These are phyloP conservation scores for Globisporangium uncinulatum DNA, from an alignment of 352 stramenopile genomes.

Conservation along the genomic window DNA sequence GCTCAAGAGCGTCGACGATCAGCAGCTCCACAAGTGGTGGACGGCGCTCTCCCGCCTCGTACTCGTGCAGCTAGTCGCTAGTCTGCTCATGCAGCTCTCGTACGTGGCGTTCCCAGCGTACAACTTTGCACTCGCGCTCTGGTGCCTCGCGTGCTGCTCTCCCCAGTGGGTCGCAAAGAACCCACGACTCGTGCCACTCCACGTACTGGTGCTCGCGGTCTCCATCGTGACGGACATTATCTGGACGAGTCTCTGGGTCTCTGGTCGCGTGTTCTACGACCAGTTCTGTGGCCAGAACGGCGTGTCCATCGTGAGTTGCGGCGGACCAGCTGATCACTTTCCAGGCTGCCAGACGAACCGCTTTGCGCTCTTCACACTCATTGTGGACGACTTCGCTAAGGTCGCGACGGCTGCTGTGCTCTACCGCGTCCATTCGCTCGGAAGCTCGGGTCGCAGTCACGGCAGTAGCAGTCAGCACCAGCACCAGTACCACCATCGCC, in stretches of 20 bases:
- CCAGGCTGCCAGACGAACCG: slow-evolving; percentile 69
- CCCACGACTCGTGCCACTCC: slow-evolving; percentile 37
- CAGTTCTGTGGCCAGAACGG: slow-evolving; percentile 54
- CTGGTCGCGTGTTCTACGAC: slow-evolving; percentile 66
- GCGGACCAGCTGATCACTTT: slow-evolving; percentile 49
- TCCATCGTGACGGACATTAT: slow-evolving; percentile 65
- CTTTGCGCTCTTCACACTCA: slow-evolving; percentile 56
- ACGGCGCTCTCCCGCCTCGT: slow-evolving; percentile 29
- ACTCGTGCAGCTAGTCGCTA: slow-evolving; percentile 43
- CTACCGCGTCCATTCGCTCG: slow-evolving; percentile 37
- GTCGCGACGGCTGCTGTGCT: slow-evolving; percentile 30
- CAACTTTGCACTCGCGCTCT: slow-evolving; percentile 72
- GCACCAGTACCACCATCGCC: slow-evolving; percentile 1
- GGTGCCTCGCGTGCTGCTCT: slow-evolving; percentile 53
- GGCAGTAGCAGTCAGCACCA: not conserved
- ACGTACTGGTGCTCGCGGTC: slow-evolving; percentile 38
- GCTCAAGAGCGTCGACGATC: not conserved
- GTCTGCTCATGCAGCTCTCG: slow-evolving; percentile 70
- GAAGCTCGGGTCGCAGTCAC: not conserved
- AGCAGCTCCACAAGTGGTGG: slow-evolving; percentile 35
- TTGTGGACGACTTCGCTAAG: slow-evolving; percentile 58
- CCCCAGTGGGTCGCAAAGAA: slow-evolving; percentile 46
- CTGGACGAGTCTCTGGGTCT: slow-evolving; percentile 77
- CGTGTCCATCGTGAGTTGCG: slow-evolving; percentile 66
- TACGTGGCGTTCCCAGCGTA: slow-evolving; percentile 80